phyloP scores from a whole-genome alignment of 192 early-diverging fungal genomes.

The Coemansia sp. region DNA sequence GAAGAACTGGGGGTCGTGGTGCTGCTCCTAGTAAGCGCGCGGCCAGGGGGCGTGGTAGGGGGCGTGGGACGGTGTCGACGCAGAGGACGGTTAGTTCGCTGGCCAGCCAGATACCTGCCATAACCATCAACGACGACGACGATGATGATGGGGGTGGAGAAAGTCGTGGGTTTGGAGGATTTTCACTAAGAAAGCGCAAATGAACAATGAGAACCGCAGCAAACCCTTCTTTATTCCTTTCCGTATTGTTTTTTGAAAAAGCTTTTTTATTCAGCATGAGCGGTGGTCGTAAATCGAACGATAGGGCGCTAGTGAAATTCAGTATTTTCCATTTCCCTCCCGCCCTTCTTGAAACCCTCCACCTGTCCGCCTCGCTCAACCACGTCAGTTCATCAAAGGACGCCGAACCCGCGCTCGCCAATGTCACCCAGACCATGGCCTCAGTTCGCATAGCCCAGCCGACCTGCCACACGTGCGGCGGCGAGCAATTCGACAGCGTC shows the following conservation, averaged over 20 bases:
- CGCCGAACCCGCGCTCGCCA: neutral
- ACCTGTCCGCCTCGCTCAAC: slow-evolving; percentile 9
- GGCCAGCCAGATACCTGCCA: neutral
- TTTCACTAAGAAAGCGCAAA: slow-evolving; percentile 23
- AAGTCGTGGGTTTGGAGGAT: slow-evolving; percentile 20
- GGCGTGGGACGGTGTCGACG: neutral
- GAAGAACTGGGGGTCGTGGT: neutral
- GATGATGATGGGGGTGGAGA: neutral
- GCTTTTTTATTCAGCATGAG: neutral
- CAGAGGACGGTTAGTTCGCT: neutral
- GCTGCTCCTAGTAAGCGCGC: neutral
- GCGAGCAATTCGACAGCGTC: slow-evolving; percentile 23
- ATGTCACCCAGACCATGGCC: slow-evolving; percentile 12
- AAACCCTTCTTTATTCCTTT: too few relatives aligned
- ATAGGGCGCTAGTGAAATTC: neutral
- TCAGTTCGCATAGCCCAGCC: slow-evolving; percentile 22
- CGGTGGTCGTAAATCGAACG: neutral
- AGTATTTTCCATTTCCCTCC: slow-evolving; percentile 9
- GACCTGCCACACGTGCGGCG: slow-evolving; percentile 40
- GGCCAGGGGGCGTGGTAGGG: neutral
- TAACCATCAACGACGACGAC: slow-evolving; percentile 1
- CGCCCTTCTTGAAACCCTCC: neutral
- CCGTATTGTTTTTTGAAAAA: neutral
- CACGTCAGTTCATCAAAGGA: neutral
- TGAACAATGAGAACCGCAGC: neutral